phyloP scores from a whole-genome alignment of 768 basidiomycete species.

The Ephemerocybe angulata region DNA sequence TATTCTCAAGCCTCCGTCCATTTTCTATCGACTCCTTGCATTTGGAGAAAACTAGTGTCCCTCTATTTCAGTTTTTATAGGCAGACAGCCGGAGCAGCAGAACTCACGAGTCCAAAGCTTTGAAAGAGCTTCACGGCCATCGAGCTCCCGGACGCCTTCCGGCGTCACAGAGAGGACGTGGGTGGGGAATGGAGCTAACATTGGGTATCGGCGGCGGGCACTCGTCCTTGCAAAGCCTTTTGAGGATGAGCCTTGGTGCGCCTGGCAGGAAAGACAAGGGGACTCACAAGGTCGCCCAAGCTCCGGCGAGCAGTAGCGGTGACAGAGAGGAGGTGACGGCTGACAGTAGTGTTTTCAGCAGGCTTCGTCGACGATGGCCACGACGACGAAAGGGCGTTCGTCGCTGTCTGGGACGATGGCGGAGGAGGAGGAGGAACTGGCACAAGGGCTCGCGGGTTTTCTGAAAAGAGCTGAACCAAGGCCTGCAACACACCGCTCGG shows the following conservation, averaged over 20 bases:
- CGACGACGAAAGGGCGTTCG: constrained; percentile 1
- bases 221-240: neutral
- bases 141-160: constrained; percentile 64
- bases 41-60: constrained; percentile 68
- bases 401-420: constrained; percentile 2
- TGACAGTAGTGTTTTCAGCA: neutral
- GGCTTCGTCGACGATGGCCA: neutral
- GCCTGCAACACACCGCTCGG: constrained; percentile 5
- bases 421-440: neutral
- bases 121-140: constrained; percentile 63
- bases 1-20: constrained; percentile 81
- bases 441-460: neutral
- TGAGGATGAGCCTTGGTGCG: neutral
- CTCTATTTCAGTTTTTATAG: neutral
- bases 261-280: neutral
- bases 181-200: constrained; percentile 51
- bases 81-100: neutral
- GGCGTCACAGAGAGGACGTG: constrained; percentile 65
- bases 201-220: constrained; percentile 18
- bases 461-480: constrained; percentile 7
- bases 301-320: neutral
- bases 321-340: neutral
- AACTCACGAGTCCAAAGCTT: constrained; percentile 66
- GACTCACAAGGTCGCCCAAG: neutral
- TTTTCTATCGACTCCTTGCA: constrained; percentile 77